A percentile compares a stretch with the other conserved stretches of the same genome.
These are phyloP conservation scores for Garcia nutans DNA, from an alignment of 345 rosid species.

Conservation along the genomic window DNA sequence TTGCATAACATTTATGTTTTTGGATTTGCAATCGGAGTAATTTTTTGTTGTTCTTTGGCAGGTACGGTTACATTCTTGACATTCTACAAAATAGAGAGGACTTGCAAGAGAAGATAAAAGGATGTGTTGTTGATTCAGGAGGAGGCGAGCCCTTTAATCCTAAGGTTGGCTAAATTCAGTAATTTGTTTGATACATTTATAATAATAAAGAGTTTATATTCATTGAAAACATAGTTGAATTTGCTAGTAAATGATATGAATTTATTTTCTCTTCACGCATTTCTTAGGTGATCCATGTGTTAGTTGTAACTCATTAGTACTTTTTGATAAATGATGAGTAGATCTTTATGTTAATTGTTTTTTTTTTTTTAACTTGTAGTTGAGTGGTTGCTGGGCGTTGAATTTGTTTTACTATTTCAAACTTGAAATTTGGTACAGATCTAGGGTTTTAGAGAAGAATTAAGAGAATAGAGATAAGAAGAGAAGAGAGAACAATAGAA, in stretches of 20 bases:
- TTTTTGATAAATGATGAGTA: no score
- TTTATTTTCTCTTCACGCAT: background rate
- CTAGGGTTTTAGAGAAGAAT: no score
- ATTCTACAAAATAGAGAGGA: constrained; percentile 46
- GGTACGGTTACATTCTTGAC: constrained; percentile 64
- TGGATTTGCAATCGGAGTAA: background rate
- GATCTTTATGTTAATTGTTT: background rate
- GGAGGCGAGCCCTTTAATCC: constrained; percentile 67
- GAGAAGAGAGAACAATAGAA: no score
- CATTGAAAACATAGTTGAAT: background rate
- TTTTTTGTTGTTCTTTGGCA: constrained; percentile 28
- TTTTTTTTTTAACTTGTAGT: background rate
- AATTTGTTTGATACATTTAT: background rate
- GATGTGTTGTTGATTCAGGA: constrained; percentile 78
- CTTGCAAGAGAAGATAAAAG: constrained; percentile 56
- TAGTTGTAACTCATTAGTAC: background rate
- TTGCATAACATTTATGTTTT: background rate
- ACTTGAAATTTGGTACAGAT: no score
- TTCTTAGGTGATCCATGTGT: background rate
- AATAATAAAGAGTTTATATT: background rate
- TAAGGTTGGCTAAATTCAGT: constrained; percentile 42
- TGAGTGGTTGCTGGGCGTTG: background rate
- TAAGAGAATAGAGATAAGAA: no score
- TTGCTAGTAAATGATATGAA: background rate
- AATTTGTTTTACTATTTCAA: background rate